Percentiles rank a stretch among this genome's conserved stretches.
Evolutionary conservation across 176 grass and related monocot species (phyloP).

Genomic region (Eragrostis curvula): DNA sequence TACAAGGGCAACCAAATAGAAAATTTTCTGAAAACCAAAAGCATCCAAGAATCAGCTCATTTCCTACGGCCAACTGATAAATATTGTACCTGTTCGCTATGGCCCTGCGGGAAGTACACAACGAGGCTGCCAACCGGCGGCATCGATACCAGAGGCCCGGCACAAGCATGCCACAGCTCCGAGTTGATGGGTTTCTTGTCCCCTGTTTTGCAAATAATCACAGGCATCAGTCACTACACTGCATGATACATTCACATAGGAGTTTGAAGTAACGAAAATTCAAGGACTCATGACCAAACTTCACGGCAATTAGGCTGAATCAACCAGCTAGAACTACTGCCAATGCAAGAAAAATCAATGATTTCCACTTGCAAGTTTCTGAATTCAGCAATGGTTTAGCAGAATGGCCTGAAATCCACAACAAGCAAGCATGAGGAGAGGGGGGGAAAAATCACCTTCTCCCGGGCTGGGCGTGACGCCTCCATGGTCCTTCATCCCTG

Average conservation of each 20-base stretch:
- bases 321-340: neutral
- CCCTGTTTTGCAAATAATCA: constrained; percentile 55
- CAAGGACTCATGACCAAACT: neutral
- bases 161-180: constrained; percentile 97
- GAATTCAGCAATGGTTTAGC: constrained; percentile 8
- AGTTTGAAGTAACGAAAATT: neutral
- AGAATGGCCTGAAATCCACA: neutral
- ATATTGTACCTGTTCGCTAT: constrained; percentile 84
- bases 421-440: neutral
- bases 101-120: constrained; percentile 97
- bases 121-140: constrained; percentile 89
- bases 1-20: constrained; percentile 31
- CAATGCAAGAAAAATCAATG: neutral
- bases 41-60: constrained; percentile 1
- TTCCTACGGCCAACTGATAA: constrained; percentile 15
- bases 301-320: neutral
- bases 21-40: constrained; percentile 2
- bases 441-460: constrained; percentile 46
- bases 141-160: constrained; percentile 81
- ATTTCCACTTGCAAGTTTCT: neutral
- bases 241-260: neutral
- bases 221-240: neutral
- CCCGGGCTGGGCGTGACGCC: constrained; percentile 46
- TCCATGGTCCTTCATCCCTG: constrained; percentile 60
- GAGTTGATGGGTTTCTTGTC: constrained; percentile 93